Evolutionary conservation across 305 asterid genomes (phyloP).

Genomic region (Fraxinus albicans): DNA sequence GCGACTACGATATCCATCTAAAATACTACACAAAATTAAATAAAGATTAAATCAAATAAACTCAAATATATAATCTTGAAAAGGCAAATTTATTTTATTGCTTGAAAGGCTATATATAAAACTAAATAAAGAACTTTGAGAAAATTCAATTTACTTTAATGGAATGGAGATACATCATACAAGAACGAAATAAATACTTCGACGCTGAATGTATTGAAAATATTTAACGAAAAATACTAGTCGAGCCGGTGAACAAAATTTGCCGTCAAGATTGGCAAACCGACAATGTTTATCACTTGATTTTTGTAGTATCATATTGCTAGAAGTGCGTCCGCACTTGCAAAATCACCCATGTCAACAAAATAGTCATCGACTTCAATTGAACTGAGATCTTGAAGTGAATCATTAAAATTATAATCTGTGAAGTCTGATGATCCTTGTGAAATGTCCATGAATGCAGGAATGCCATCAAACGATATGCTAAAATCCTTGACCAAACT

Average conservation of each 20-base stretch:
- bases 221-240: conserved; percentile 15
- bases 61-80: neutral
- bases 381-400: conserved; percentile 40
- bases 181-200: conserved; percentile 9
- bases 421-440: conserved; percentile 19
- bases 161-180: conserved; percentile 29
- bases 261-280: conserved; percentile 47
- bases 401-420: conserved; percentile 27
- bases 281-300: conserved; percentile 21
- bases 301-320: conserved; percentile 20
- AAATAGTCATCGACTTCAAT: conserved; percentile 55
- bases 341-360: conserved; percentile 44
- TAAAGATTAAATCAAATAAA: neutral
- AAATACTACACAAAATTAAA: neutral
- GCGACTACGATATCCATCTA: conserved; percentile 18
- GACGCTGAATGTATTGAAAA: neutral
- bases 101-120: conserved; percentile 10
- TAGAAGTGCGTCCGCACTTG: conserved; percentile 40
- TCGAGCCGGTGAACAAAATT: conserved; percentile 60
- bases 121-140: conserved; percentile 20
- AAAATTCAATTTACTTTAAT: conserved; percentile 22
- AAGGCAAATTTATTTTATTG: conserved; percentile 22
- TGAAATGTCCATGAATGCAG: conserved; percentile 21
- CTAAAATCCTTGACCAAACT: conserved; percentile 27
- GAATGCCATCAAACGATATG: conserved; percentile 29